Evolutionary conservation across 192 early-diverging fungal genomes (phyloP).

Genomic region (Coemansia aciculifera): DNA sequence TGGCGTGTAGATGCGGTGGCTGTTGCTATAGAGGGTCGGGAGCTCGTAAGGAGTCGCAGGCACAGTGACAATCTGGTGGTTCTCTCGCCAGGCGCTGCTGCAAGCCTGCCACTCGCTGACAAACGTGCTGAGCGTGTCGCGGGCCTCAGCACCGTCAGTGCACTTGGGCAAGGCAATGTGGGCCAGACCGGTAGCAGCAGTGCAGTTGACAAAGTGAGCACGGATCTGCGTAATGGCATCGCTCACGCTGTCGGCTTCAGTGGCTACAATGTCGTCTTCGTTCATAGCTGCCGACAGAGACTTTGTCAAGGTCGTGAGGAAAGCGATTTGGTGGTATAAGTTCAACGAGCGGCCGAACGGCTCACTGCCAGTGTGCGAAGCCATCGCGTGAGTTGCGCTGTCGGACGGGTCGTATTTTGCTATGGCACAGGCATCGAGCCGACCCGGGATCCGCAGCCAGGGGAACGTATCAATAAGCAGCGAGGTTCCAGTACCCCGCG

Average conservation of each 20-base stretch:
- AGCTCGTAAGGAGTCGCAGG: slow-evolving; percentile 35
- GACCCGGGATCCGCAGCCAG: slow-evolving; percentile 44
- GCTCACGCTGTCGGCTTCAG: slow-evolving; percentile 11
- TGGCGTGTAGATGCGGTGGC: slow-evolving; percentile 1
- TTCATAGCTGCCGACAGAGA: slow-evolving; percentile 24
- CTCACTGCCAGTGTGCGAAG: slow-evolving; percentile 15
- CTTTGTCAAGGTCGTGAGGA: slow-evolving; percentile 28
- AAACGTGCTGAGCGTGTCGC: neutral
- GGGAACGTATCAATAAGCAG: slow-evolving; percentile 47
- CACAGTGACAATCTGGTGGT: slow-evolving; percentile 13
- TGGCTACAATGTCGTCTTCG: slow-evolving; percentile 24
- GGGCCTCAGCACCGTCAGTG: slow-evolving; percentile 8
- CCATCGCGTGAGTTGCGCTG: neutral
- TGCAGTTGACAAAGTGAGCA: slow-evolving; percentile 23
- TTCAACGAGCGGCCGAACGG: slow-evolving; percentile 42
- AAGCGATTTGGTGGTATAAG: slow-evolving; percentile 36
- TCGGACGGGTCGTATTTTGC: slow-evolving; percentile 4
- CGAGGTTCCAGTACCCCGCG: slow-evolving; percentile 23
- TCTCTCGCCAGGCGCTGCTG: slow-evolving; percentile 29
- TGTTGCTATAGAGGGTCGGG: slow-evolving; percentile 9
- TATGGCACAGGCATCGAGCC: slow-evolving; percentile 35
- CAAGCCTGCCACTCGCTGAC: slow-evolving; percentile 26
- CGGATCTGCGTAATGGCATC: slow-evolving; percentile 40
- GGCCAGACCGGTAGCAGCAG: slow-evolving; percentile 25
- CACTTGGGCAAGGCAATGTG: slow-evolving; percentile 27